These are phyloP conservation scores for Lactarius akahatsu DNA, from an alignment of 768 basidiomycete genomes.

Conservation along the genomic window DNA sequence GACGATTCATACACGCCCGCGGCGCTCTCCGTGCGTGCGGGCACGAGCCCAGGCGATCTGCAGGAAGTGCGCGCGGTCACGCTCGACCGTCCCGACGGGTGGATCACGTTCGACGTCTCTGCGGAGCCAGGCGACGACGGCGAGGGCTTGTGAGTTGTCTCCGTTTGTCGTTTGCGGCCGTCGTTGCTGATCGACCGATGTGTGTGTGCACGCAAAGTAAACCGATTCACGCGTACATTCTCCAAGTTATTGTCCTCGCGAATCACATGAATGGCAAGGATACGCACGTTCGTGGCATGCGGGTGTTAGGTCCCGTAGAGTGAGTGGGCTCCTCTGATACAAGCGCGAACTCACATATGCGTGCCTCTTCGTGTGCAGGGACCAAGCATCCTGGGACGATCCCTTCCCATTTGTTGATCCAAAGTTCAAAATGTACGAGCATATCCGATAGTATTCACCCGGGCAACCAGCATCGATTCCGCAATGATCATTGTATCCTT, in stretches of 20 bases:
- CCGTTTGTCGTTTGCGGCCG: neutral
- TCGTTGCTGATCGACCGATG: neutral
- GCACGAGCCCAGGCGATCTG: slow-evolving; percentile 86
- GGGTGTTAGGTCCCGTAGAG: slow-evolving; percentile 84
- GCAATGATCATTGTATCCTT: neutral
- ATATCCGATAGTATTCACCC: slow-evolving; percentile 22
- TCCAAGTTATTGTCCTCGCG: slow-evolving; percentile 86
- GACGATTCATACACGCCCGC: slow-evolving; percentile 99
- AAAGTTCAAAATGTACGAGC: slow-evolving; percentile 30
- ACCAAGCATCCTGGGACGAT: slow-evolving; percentile 30
- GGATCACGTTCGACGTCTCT: slow-evolving; percentile 86
- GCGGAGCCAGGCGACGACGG: slow-evolving; percentile 77
- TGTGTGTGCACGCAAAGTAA: slow-evolving; percentile 48
- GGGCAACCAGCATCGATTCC: neutral
- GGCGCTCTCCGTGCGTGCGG: slow-evolving; percentile 85
- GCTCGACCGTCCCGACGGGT: slow-evolving; percentile 89
- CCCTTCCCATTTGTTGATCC: slow-evolving; percentile 29
- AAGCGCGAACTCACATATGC: neutral
- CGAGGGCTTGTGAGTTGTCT: slow-evolving; percentile 63
- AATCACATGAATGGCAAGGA: slow-evolving; percentile 99
- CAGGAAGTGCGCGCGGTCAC: slow-evolving; percentile 88
- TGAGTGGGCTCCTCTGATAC: slow-evolving; percentile 39
- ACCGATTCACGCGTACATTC: slow-evolving; percentile 83
- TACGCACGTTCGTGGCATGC: slow-evolving; percentile 92
- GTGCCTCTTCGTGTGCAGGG: slow-evolving; percentile 35